Percentiles rank a stretch among this genome's conserved stretches.
phyloP scores from a whole-genome alignment of 1,139 yeast species.

The Candida neerlandica region DNA sequence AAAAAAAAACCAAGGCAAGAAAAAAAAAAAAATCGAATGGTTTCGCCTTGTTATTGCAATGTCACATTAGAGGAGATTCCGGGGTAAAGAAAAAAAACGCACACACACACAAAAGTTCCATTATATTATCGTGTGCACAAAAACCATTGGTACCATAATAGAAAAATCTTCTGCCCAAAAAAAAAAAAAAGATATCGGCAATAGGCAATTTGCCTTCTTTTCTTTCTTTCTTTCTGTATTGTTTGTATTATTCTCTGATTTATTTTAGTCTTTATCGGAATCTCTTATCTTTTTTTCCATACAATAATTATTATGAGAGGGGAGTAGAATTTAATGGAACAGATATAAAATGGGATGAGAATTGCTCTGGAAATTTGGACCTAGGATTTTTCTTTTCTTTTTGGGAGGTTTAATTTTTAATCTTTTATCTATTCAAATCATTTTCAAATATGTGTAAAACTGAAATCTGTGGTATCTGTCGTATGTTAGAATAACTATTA shows the following conservation, averaged over 20 bases:
- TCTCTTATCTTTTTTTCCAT: constrained; percentile 1
- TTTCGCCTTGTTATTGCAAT: constrained; percentile 1
- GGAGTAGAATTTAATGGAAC: no score
- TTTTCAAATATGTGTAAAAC: constrained; percentile 32
- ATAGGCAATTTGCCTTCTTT: no score
- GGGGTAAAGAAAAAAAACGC: neutral
- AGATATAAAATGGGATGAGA: neutral
- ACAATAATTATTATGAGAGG: neutral
- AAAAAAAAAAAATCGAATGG: neutral
- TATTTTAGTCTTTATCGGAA: neutral
- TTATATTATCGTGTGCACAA: neutral
- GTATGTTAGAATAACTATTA: constrained; percentile 12
- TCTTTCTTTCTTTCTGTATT: neutral
- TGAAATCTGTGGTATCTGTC: constrained; percentile 41
- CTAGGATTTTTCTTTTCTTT: neutral
- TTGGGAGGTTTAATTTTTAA: neutral
- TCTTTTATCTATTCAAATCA: neutral
- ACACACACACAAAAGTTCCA: no score
- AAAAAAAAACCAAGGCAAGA: neutral
- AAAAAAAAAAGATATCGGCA: neutral
- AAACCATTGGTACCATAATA: no score
- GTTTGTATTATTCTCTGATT: neutral
- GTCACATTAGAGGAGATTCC: neutral
- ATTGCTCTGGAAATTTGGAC: neutral
- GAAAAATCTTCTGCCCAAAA: neutral